These are phyloP conservation scores for Diversispora eburnea DNA, from an alignment of 192 early-diverging fungal species.

Conservation along the genomic window DNA sequence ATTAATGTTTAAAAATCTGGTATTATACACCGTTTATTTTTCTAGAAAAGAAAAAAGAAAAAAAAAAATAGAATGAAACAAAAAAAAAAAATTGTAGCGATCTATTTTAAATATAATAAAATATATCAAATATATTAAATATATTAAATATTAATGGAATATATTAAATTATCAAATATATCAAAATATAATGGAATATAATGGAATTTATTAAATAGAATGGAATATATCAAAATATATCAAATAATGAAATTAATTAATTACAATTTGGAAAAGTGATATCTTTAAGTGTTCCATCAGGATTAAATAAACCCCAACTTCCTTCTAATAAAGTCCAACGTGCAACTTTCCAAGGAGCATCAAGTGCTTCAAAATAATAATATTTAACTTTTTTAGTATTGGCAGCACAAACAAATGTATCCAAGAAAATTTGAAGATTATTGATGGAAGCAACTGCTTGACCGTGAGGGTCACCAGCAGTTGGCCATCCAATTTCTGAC, in stretches of 20 bases:
- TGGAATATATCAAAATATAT: too few relatives aligned
- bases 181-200: too few relatives aligned
- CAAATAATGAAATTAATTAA: background rate
- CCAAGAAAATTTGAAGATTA: slow-evolving; percentile 60
- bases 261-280: slow-evolving; percentile 11
- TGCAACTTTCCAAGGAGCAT: slow-evolving; percentile 62
- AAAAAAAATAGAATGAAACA: too few relatives aligned
- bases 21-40: too few relatives aligned
- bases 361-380: slow-evolving; percentile 66
- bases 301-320: slow-evolving; percentile 21
- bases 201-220: too few relatives aligned
- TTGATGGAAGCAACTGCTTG: slow-evolving; percentile 49
- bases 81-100: too few relatives aligned
- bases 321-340: slow-evolving; percentile 8
- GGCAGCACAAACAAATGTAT: slow-evolving; percentile 59
- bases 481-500: slow-evolving; percentile 73
- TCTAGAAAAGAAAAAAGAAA: too few relatives aligned
- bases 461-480: slow-evolving; percentile 41
- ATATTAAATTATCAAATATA: too few relatives aligned
- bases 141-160: too few relatives aligned
- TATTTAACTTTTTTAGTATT: slow-evolving; percentile 52
- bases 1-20: too few relatives aligned
- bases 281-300: background rate
- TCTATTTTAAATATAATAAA: too few relatives aligned
- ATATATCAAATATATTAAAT: too few relatives aligned